phyloP scores from a whole-genome alignment of 371 early-diverging fungal species.

The Phascolomyces articulosus region DNA sequence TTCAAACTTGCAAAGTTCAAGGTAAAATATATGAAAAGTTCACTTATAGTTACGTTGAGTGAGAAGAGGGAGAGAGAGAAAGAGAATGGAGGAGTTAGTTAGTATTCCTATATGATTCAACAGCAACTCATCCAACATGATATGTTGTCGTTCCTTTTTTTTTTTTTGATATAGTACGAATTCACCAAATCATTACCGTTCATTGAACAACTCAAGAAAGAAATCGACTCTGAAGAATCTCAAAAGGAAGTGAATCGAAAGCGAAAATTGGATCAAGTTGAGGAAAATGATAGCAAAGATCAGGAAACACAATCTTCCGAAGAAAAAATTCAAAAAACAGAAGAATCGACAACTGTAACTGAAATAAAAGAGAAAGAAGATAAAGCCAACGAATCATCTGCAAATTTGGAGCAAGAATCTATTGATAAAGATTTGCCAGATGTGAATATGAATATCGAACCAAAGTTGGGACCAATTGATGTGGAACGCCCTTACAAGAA shows the following conservation, averaged over 20 bases:
- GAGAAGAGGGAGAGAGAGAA: no score
- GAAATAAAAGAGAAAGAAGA: not conserved
- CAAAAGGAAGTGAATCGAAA: conserved; percentile 30
- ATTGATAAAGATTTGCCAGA: conserved; percentile 17
- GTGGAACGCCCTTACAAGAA: conserved; percentile 32
- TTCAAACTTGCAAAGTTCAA: conserved; percentile 46
- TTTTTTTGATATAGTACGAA: not conserved
- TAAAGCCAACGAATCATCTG: no score
- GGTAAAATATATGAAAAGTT: conserved; percentile 11
- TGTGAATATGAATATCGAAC: conserved; percentile 18
- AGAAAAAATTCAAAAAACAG: not conserved
- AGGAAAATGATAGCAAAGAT: conserved; percentile 11
- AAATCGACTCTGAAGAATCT: conserved; percentile 30
- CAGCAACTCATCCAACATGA: no score
- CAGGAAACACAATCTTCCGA: no score
- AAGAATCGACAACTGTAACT: not conserved
- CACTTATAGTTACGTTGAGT: no score
- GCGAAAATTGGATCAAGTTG: conserved; percentile 22
- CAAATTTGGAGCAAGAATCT: no score
- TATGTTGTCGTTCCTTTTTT: not conserved
- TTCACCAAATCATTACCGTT: conserved; percentile 41
- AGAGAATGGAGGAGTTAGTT: no score
- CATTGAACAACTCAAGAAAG: conserved; percentile 44
- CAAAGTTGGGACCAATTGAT: conserved; percentile 48
- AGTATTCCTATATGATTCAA: no score